Evolutionary conservation across 805 yeast species (phyloP).

Genomic region (Candida maesae): DNA sequence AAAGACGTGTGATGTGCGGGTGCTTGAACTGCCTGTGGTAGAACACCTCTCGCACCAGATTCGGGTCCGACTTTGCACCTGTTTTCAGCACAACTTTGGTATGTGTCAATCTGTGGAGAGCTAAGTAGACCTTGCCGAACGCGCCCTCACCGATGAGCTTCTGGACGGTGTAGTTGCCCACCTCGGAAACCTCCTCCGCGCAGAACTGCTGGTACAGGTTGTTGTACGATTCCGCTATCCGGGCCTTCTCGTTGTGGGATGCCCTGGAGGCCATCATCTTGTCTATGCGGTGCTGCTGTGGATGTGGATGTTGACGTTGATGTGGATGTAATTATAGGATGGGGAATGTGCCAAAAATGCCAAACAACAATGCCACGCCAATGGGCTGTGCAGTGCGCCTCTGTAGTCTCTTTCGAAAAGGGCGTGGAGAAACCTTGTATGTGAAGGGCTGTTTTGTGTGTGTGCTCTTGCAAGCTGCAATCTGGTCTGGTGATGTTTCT

Average conservation of each 20-base stretch:
- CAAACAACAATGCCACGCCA: no score
- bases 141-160: conserved; percentile 87
- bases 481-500: no score
- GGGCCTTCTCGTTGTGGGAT: conserved; percentile 27
- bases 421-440: no score
- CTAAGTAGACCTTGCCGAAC: conserved; percentile 88
- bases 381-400: no score
- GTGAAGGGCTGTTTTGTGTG: no score
- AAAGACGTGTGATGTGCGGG: conserved; percentile 77
- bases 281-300: no score
- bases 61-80: conserved; percentile 73
- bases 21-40: conserved; percentile 83
- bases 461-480: no score
- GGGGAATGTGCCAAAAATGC: no score
- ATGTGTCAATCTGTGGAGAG: conserved; percentile 69
- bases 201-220: conserved; percentile 48
- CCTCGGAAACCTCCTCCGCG: conserved; percentile 48
- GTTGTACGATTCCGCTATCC: conserved; percentile 61
- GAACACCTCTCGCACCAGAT: conserved; percentile 84
- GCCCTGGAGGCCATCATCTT: conserved; percentile 7
- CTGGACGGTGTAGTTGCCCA: conserved; percentile 76
- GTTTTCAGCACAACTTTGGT: conserved; percentile 83
- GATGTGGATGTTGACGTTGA: no score
- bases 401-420: no score
- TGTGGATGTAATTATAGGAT: no score